A percentile compares a stretch with the other conserved stretches of the same genome.
phyloP scores from a whole-genome alignment of 169 alveolate genomes.

The Haemoproteus tartakovskyi region DNA sequence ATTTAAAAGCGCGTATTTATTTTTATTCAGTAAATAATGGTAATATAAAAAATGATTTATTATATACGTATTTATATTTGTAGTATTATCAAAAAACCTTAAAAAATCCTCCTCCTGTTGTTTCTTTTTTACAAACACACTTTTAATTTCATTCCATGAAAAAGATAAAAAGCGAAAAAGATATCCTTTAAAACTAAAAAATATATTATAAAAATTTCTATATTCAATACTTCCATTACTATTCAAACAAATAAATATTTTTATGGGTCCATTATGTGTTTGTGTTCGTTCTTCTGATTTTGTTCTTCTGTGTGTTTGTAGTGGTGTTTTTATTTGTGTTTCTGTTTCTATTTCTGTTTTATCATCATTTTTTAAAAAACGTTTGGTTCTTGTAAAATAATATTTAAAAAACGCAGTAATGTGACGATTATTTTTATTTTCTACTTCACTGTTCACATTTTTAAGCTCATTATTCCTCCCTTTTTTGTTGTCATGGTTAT shows the following conservation, averaged over 20 bases:
- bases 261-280: background rate
- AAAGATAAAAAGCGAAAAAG: slow-evolving; percentile 6
- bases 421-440: slow-evolving; percentile 1
- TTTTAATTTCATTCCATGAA: slow-evolving; percentile 43
- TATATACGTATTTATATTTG: too few species aligned
- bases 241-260: slow-evolving; percentile 60
- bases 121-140: slow-evolving; percentile 31
- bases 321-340: background rate
- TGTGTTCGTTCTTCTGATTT: background rate
- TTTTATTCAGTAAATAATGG: background rate
- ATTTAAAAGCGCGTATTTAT: slow-evolving; percentile 16
- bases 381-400: slow-evolving; percentile 55
- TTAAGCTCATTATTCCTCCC: background rate
- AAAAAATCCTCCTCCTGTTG: background rate
- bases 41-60: too few species aligned
- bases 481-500: background rate
- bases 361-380: slow-evolving; percentile 4
- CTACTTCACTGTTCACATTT: slow-evolving; percentile 8
- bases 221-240: slow-evolving; percentile 4
- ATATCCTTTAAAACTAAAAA: slow-evolving; percentile 13
- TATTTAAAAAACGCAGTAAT: slow-evolving; percentile 23
- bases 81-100: too few species aligned
- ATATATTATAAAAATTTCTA: slow-evolving; percentile 1
- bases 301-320: background rate
- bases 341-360: background rate